A percentile compares a stretch with the other conserved stretches of the same genome.
phyloP scores from a whole-genome alignment of 2,329 filamentous ascomycete species.

The Diaporthe eres region DNA sequence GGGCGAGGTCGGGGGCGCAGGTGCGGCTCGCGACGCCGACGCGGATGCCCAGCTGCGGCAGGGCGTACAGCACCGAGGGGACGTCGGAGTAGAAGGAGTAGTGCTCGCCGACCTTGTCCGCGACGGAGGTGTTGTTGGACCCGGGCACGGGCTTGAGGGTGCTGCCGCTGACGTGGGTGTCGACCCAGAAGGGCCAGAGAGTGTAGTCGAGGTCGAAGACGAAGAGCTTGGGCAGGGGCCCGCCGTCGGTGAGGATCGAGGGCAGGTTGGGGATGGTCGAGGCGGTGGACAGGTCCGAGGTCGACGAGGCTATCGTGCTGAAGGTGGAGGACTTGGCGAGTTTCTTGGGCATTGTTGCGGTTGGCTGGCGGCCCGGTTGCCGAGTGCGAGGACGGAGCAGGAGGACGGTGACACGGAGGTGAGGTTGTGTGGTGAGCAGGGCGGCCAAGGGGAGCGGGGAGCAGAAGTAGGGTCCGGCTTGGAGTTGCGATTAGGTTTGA shows the following conservation, averaged over 20 bases:
- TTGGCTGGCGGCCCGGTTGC: neutral
- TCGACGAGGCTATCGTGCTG: conserved; percentile 44
- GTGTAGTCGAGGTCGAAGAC: conserved; percentile 99
- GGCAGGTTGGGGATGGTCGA: conserved; percentile 44
- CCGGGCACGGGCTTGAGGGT: conserved; percentile 71
- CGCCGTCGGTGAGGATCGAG: conserved; percentile 64
- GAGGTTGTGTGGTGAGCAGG: neutral
- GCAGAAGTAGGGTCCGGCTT: conserved; percentile 30
- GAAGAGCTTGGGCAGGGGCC: conserved; percentile 84
- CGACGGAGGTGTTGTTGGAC: conserved; percentile 56
- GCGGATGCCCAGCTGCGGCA: conserved; percentile 61
- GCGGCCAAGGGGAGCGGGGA: conserved; percentile 3
- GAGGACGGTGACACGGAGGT: conserved; percentile 5
- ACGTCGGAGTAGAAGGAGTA: conserved; percentile 81
- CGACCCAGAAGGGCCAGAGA: conserved; percentile 98
- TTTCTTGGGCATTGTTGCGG: conserved; percentile 40
- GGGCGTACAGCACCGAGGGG: conserved; percentile 75
- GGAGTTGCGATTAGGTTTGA: conserved; percentile 24
- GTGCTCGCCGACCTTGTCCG: conserved; percentile 73
- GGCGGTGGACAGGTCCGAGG: conserved; percentile 44
- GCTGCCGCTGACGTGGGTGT: conserved; percentile 83
- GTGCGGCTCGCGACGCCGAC: conserved; percentile 88
- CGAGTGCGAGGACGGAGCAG: neutral
- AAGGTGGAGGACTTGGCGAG: conserved; percentile 41
- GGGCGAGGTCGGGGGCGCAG: conserved; percentile 81